Conservation (phyloP, 257 asterid species). For the Gynochthodes officinalis region DNA sequence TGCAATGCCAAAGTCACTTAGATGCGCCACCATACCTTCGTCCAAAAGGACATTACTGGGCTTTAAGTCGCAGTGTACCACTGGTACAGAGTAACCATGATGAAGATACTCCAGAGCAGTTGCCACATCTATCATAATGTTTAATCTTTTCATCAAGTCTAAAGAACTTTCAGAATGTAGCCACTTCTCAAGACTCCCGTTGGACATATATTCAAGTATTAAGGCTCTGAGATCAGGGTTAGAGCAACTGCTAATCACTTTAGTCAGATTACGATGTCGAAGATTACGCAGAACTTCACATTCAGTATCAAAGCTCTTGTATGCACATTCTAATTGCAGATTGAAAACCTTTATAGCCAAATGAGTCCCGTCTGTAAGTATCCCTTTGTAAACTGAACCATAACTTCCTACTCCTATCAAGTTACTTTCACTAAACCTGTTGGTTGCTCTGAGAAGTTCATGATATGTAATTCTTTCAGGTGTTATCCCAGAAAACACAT, state of each 20-base stretch:
- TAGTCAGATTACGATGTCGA: slow-evolving; percentile 1
- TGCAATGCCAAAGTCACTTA: slow-evolving; percentile 22
- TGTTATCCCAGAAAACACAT: slow-evolving; percentile 1
- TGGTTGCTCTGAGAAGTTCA: slow-evolving; percentile 14
- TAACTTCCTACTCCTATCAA: neutral
- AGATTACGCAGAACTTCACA: neutral
- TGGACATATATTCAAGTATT: slow-evolving; percentile 16
- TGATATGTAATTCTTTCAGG: slow-evolving; percentile 13
- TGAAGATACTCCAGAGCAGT: neutral
- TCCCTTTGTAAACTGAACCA: slow-evolving; percentile 14
- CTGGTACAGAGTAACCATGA: neutral
- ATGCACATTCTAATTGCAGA: slow-evolving; percentile 1
- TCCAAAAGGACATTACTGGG: slow-evolving; percentile 20
- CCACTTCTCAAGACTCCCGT: slow-evolving; percentile 17
- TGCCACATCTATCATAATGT: neutral
- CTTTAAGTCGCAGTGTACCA: slow-evolving; percentile 21
- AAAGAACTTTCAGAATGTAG: neutral
- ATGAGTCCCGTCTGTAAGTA: neutral
- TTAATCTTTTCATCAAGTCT: neutral
- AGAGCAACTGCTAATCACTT: slow-evolving; percentile 1
- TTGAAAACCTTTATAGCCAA: slow-evolving; percentile 2
- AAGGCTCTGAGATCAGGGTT: slow-evolving; percentile 1
- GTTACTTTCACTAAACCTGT: slow-evolving; percentile 1
- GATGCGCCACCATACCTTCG: slow-evolving; percentile 18
- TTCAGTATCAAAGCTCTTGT: slow-evolving; percentile 1